Evolutionary conservation across 192 early-diverging fungal species (phyloP).

Genomic region (Coemansia sp.): DNA sequence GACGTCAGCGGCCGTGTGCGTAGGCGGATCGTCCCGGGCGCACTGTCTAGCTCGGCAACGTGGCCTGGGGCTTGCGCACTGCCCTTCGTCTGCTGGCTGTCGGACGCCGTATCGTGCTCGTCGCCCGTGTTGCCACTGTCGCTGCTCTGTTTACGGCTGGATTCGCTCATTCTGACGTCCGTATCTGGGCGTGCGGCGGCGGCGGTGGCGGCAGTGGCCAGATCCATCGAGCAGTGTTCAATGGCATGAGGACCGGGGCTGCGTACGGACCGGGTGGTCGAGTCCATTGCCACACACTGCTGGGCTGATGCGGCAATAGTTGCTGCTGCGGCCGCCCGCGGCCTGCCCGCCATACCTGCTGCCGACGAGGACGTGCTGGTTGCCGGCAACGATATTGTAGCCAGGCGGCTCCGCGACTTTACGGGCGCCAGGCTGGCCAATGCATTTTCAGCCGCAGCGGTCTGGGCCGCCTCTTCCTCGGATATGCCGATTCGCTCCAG

Average conservation of each 20-base stretch:
- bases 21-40: slow-evolving; percentile 24
- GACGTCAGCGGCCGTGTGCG: slow-evolving; percentile 43
- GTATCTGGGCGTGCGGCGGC: too few relatives aligned
- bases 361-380: background rate
- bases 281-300: slow-evolving; percentile 20
- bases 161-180: too few relatives aligned
- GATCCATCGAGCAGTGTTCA: background rate
- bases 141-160: too few relatives aligned
- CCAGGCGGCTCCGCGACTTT: slow-evolving; percentile 7
- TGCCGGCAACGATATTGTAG: slow-evolving; percentile 4
- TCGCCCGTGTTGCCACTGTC: slow-evolving; percentile 6
- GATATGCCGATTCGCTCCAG: slow-evolving; percentile 12
- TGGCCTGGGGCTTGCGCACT: background rate
- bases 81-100: too few relatives aligned
- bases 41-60: background rate
- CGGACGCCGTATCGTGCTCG: background rate
- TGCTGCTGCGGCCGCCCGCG: slow-evolving; percentile 26
- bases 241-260: background rate
- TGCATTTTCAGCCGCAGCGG: background rate
- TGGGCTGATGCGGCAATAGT: slow-evolving; percentile 22
- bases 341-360: background rate
- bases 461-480: slow-evolving; percentile 6
- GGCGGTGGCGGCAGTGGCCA: too few relatives aligned
- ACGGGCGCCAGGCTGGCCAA: background rate
- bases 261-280: background rate